Evolutionary conservation across 306 rosid genomes (phyloP).

Genomic region (Lotus japonicus): DNA sequence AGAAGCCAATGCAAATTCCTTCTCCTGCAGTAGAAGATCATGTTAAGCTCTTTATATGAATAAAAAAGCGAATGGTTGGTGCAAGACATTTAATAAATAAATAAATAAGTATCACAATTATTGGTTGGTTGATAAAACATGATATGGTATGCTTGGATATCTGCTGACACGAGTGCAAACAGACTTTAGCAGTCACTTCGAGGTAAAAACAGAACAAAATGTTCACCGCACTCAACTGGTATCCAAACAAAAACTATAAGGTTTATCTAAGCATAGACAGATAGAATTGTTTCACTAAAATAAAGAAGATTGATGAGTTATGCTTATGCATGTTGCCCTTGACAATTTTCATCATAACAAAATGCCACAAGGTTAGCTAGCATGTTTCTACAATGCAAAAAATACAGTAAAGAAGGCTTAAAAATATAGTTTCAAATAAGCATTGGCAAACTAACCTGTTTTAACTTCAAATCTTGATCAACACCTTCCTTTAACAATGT

Average conservation of each 20-base stretch:
- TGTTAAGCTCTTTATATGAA: not conserved
- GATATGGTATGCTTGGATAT: too few relatives aligned
- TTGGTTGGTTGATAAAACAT: not conserved
- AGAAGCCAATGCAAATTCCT: constrained; percentile 65
- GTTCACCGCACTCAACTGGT: too few relatives aligned
- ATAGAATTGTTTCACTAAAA: too few relatives aligned
- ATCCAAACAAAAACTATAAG: too few relatives aligned
- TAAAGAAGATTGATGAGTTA: too few relatives aligned
- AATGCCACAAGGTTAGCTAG: not conserved
- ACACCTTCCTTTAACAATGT: constrained; percentile 15
- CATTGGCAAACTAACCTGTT: constrained; percentile 49
- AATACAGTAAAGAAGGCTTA: not conserved
- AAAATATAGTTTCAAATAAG: not conserved
- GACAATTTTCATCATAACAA: too few relatives aligned
- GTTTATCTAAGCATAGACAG: too few relatives aligned
- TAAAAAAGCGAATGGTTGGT: not conserved
- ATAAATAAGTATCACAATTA: not conserved
- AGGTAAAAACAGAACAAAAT: too few relatives aligned
- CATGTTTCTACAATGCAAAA: not conserved
- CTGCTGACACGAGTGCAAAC: too few relatives aligned
- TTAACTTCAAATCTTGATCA: constrained; percentile 40
- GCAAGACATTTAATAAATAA: not conserved
- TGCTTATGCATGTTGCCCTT: too few relatives aligned
- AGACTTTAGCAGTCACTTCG: too few relatives aligned
- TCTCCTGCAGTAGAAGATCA: constrained; percentile 48